These are phyloP conservation scores for Xylariaceae sp. DNA, from an alignment of 2,329 filamentous ascomycete species.

Conservation along the genomic window DNA sequence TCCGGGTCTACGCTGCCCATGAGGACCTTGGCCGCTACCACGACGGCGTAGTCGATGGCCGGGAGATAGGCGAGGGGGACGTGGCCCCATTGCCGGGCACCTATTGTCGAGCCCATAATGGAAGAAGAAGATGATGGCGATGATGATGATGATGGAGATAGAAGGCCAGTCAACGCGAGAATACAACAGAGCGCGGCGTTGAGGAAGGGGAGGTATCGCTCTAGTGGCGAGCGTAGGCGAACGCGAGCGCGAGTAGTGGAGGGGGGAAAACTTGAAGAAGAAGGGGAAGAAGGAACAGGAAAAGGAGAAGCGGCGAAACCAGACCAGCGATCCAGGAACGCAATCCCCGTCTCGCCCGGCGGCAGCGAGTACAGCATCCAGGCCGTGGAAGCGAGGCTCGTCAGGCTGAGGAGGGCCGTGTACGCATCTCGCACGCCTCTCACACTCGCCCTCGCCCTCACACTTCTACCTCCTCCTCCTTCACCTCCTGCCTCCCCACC, in stretches of 20 bases:
- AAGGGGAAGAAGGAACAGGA: no score
- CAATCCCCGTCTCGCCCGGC: conserved; percentile 49
- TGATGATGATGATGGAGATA: no score
- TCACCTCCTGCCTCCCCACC: not conserved
- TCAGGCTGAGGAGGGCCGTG: conserved; percentile 52
- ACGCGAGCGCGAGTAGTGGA: no score
- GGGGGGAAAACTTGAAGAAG: no score
- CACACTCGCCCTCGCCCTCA: conserved; percentile 2
- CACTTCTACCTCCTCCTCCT: not conserved
- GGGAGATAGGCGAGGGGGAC: conserved; percentile 48
- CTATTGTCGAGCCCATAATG: no score
- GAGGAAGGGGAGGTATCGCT: conserved; percentile 53
- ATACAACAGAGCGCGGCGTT: conserved; percentile 54
- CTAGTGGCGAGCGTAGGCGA: conserved; percentile 41
- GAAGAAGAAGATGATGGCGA: no score
- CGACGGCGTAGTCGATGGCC: conserved; percentile 53
- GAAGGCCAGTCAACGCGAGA: conserved; percentile 41
- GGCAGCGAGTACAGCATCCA: conserved; percentile 56
- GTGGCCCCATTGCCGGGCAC: conserved; percentile 26
- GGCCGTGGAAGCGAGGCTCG: conserved; percentile 56
- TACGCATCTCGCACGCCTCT: conserved; percentile 27
- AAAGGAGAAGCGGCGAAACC: no score
- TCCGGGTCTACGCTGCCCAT: conserved; percentile 66
- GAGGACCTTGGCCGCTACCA: conserved; percentile 57
- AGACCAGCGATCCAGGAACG: no score